phyloP scores from a whole-genome alignment of 2,329 filamentous ascomycete species.

The Aspergillus ibericus region DNA sequence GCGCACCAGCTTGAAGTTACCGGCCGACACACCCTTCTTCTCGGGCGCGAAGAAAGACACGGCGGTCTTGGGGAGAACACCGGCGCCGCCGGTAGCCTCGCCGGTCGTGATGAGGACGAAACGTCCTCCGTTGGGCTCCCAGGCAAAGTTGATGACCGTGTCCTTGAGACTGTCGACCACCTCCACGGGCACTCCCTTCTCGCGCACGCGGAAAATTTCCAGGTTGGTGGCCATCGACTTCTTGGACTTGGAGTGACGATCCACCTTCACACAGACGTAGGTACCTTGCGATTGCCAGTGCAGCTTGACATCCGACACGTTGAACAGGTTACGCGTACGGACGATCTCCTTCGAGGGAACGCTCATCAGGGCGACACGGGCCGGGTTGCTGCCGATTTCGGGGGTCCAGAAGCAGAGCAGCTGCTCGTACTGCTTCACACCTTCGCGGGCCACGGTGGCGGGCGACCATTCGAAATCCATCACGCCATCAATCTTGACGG shows the following conservation, averaged over 20 bases:
- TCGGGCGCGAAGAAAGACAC: slow-evolving; percentile 97
- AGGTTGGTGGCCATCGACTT: slow-evolving; percentile 96
- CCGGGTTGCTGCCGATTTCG: slow-evolving; percentile 95
- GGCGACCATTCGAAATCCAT: slow-evolving; percentile 99
- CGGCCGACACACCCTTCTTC: slow-evolving; percentile 80
- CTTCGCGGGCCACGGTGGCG: slow-evolving; percentile 74
- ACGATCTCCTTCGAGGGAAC: slow-evolving; percentile 93
- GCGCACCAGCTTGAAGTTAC: slow-evolving; percentile 94
- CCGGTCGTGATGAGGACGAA: slow-evolving; percentile 96
- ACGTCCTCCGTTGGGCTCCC: slow-evolving; percentile 96
- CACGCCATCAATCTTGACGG: slow-evolving; percentile 93
- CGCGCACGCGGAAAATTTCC: slow-evolving; percentile 94
- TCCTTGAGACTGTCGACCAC: slow-evolving; percentile 98
- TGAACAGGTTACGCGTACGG: slow-evolving; percentile 94
- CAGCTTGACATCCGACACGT: slow-evolving; percentile 93
- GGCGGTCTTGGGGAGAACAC: slow-evolving; percentile 87
- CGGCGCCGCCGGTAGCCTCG: slow-evolving; percentile 74
- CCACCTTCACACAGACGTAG: slow-evolving; percentile 97
- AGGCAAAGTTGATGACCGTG: slow-evolving; percentile 98
- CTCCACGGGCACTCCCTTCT: slow-evolving; percentile 98
- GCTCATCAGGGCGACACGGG: slow-evolving; percentile 95
- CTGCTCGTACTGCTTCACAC: slow-evolving; percentile 90
- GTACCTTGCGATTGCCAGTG: slow-evolving; percentile 96
- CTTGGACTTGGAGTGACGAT: slow-evolving; percentile 98
- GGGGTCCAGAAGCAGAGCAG: slow-evolving; percentile 98